Conservation (phyloP, 176 grass and related monocot genomes). For the Pontederia crassipes region DNA sequence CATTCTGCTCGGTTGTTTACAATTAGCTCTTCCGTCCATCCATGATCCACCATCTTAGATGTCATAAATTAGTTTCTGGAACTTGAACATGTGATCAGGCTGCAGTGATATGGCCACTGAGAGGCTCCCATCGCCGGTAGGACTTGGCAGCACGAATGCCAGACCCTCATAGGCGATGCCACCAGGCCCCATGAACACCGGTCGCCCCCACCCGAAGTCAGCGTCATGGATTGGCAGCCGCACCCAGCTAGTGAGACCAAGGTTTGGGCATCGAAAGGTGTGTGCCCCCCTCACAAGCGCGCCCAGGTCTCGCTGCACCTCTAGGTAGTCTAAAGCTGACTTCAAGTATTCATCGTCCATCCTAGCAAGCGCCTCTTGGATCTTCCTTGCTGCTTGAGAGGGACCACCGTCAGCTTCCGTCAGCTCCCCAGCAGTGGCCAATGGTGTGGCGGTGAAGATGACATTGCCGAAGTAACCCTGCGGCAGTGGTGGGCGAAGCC, state of each 20-base stretch:
- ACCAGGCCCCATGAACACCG: slow-evolving; percentile 82
- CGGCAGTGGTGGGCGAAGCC: slow-evolving; percentile 49
- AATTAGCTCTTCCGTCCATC: too few relatives aligned
- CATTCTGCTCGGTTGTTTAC: too few relatives aligned
- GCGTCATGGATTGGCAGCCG: slow-evolving; percentile 67
- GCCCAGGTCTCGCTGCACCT: slow-evolving; percentile 54
- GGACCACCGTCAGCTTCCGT: neutral
- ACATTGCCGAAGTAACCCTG: slow-evolving; percentile 86
- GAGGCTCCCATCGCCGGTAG: slow-evolving; percentile 43
- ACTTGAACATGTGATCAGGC: slow-evolving; percentile 79
- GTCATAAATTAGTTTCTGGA: slow-evolving; percentile 52
- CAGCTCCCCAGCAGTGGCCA: slow-evolving; percentile 46
- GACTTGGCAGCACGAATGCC: slow-evolving; percentile 62
- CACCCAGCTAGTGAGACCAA: slow-evolving; percentile 77
- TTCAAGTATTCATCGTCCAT: slow-evolving; percentile 54
- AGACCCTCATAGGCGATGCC: slow-evolving; percentile 70
- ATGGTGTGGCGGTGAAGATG: slow-evolving; percentile 73
- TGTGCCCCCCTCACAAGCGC: slow-evolving; percentile 57
- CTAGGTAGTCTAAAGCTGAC: slow-evolving; percentile 70
- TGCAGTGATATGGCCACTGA: slow-evolving; percentile 73
- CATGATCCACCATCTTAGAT: slow-evolving; percentile 7
- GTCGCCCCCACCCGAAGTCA: slow-evolving; percentile 65
- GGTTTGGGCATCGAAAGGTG: slow-evolving; percentile 72
- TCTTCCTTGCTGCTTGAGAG: slow-evolving; percentile 30
- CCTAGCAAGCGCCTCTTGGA: slow-evolving; percentile 53